Percentiles rank a stretch among this genome's conserved stretches.
These are phyloP conservation scores for Metschnikowia gruessii DNA, from an alignment of 805 yeast genomes.

Conservation along the genomic window DNA sequence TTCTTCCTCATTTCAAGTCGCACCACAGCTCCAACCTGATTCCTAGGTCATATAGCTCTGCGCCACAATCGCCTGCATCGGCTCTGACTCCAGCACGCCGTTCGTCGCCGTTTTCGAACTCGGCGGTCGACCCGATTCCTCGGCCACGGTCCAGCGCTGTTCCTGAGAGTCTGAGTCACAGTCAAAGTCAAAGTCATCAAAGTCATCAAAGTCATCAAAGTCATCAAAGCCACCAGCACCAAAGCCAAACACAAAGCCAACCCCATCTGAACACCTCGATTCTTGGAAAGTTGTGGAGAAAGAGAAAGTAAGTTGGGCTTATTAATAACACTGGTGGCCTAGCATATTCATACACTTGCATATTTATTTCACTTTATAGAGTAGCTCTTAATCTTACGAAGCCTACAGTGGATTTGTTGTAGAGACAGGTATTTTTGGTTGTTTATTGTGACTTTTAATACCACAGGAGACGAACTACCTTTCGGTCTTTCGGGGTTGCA, in stretches of 20 bases:
- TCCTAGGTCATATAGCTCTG: slow-evolving; percentile 14
- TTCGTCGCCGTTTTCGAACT: slow-evolving; percentile 6
- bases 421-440: no score
- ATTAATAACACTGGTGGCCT: no score
- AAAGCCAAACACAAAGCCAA: no score
- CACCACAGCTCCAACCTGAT: slow-evolving; percentile 8
- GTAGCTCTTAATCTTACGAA: no score
- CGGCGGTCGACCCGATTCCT: slow-evolving; percentile 7
- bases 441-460: no score
- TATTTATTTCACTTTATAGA: slow-evolving; percentile 1
- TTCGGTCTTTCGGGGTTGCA: no score
- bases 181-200: no score
- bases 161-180: slow-evolving; percentile 10
- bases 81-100: slow-evolving; percentile 7
- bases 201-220: no score
- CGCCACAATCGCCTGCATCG: slow-evolving; percentile 17
- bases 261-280: slow-evolving; percentile 13
- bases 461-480: no score
- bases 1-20: slow-evolving; percentile 10
- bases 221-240: no score
- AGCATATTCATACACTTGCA: slow-evolving; percentile 4
- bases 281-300: slow-evolving; percentile 23
- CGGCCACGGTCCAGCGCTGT: slow-evolving; percentile 11
- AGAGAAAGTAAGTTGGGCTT: slow-evolving; percentile 20
- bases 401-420: no score